Evolutionary conservation across 176 grass and related monocot species (phyloP).

Genomic region (Areca catechu): DNA sequence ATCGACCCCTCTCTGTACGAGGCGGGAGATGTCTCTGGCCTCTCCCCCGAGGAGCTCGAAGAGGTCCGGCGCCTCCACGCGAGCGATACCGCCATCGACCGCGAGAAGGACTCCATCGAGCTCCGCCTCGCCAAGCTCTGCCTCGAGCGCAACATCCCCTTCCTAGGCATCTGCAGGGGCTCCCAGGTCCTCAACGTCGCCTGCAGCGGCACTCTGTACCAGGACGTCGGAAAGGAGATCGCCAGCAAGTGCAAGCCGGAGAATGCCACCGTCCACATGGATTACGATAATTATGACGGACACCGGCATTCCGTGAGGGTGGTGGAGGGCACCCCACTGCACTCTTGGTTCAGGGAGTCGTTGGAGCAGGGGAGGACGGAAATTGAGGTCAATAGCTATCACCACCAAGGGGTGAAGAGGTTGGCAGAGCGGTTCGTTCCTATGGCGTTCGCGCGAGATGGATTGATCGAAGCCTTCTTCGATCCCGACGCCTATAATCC

Average conservation of each 20-base stretch:
- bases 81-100: constrained; percentile 64
- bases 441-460: constrained; percentile 67
- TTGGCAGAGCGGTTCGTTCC: constrained; percentile 65
- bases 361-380: constrained; percentile 13
- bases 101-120: constrained; percentile 91
- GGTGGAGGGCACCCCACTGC: constrained; percentile 42
- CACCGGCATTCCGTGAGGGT: constrained; percentile 61
- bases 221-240: constrained; percentile 61
- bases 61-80: constrained; percentile 54
- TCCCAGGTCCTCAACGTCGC: constrained; percentile 97
- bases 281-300: constrained; percentile 67
- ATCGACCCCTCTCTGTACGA: constrained; percentile 67
- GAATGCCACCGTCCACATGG: constrained; percentile 30
- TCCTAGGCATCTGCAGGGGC: constrained; percentile 91
- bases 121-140: constrained; percentile 66
- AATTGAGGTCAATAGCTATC: constrained; percentile 89
- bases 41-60: constrained; percentile 59
- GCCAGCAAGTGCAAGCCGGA: not conserved
- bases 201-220: constrained; percentile 64
- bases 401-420: constrained; percentile 74
- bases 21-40: not conserved
- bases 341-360: constrained; percentile 57
- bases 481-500: constrained; percentile 70
- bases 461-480: constrained; percentile 69
- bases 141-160: constrained; percentile 72